Evolutionary conservation across 2,329 filamentous ascomycete genomes (phyloP).

Genomic region (Botrytis paeoniae): DNA sequence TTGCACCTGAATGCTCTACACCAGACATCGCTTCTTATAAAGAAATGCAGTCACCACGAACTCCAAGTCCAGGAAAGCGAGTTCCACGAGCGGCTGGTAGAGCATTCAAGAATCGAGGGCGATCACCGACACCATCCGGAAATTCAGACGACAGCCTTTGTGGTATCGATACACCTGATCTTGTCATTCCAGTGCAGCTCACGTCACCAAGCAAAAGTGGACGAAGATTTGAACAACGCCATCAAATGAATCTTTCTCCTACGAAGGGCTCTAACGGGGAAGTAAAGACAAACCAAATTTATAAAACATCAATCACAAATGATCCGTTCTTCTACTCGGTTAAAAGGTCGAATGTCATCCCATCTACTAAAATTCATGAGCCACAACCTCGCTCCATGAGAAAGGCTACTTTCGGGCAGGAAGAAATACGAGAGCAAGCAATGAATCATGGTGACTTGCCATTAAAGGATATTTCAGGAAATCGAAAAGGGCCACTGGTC

Average conservation of each 20-base stretch:
- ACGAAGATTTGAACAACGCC: slow-evolving; percentile 17
- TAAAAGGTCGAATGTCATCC: slow-evolving; percentile 24
- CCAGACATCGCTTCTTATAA: slow-evolving; percentile 26
- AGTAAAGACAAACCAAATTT: neutral
- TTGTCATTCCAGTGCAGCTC: slow-evolving; percentile 27
- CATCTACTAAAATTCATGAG: slow-evolving; percentile 19
- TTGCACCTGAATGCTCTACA: slow-evolving; percentile 20
- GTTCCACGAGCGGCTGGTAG: slow-evolving; percentile 10
- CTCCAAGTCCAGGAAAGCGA: slow-evolving; percentile 27
- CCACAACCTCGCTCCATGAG: slow-evolving; percentile 29
- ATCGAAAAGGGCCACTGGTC: slow-evolving; percentile 21
- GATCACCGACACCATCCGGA: slow-evolving; percentile 25
- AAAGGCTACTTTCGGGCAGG: slow-evolving; percentile 32
- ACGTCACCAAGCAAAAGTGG: slow-evolving; percentile 31
- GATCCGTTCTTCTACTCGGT: slow-evolving; percentile 32
- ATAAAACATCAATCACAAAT: slow-evolving; percentile 5
- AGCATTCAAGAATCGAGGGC: slow-evolving; percentile 12
- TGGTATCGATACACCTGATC: slow-evolving; percentile 24
- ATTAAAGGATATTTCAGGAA: slow-evolving; percentile 30
- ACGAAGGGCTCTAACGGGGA: slow-evolving; percentile 22
- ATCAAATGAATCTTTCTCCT: slow-evolving; percentile 22
- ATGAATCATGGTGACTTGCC: slow-evolving; percentile 23
- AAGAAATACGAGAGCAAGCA: slow-evolving; percentile 23
- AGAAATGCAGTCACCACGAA: slow-evolving; percentile 23
- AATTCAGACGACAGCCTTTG: slow-evolving; percentile 33